A percentile compares a stretch with the other conserved stretches of the same genome.
These are phyloP conservation scores for Salvia rosmarinus DNA, from an alignment of 257 asterid genomes.

Conservation along the genomic window DNA sequence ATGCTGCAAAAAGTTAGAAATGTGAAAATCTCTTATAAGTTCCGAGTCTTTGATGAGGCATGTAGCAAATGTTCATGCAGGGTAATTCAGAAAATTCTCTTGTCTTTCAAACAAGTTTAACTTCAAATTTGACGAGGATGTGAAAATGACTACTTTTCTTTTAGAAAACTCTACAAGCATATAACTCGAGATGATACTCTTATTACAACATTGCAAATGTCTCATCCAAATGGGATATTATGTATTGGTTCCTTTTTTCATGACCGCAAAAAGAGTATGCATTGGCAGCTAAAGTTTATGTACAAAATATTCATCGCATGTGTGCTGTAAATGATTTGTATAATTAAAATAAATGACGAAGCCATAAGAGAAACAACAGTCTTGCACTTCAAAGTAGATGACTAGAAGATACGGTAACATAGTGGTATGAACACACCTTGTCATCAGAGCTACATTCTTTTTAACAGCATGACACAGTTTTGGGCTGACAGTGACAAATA, in stretches of 20 bases:
- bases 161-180: neutral
- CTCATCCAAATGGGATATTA: neutral
- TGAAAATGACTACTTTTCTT: neutral
- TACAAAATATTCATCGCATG: neutral
- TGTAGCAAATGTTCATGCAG: too few relatives aligned
- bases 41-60: too few relatives aligned
- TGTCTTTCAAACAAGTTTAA: neutral
- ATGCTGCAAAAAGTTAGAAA: constrained; percentile 44
- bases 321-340: neutral
- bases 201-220: neutral
- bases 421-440: constrained; percentile 43
- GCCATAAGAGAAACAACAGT: neutral
- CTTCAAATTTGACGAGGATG: neutral
- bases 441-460: constrained; percentile 56
- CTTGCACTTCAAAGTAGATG: neutral
- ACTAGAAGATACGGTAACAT: neutral
- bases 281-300: neutral
- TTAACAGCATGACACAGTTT: constrained; percentile 73
- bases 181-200: too few relatives aligned
- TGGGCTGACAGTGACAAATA: constrained; percentile 74
- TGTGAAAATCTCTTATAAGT: neutral
- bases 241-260: neutral
- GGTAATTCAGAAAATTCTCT: too few relatives aligned
- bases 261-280: neutral
- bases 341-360: neutral